Base-by-base conservation (phyloP, 306 rosid genomes). In the Coriaria nepalensis region DNA sequence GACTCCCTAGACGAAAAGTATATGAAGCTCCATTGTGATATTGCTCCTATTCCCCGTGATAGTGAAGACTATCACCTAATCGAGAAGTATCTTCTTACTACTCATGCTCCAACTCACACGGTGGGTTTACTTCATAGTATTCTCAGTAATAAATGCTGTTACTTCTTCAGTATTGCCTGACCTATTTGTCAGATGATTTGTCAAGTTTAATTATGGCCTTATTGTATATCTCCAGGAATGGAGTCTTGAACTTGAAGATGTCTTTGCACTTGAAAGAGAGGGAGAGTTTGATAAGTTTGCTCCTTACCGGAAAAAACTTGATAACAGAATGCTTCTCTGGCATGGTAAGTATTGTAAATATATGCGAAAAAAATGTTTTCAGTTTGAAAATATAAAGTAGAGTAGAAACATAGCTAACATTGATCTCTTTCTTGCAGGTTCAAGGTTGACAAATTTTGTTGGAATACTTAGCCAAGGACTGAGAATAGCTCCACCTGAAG, bases 401-500 rank as follows among this genome's bases (percentile, higher is more conserved):
- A 47, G 14, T 45, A 8, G 52, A 55, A 49, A 45, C 45, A 8
- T 53, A 44, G 60, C 46, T 40, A 38, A 47, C 45, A 12, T 20
- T 3, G 29, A 43, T 15, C 43, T 60, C 33, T 57, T 50, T 34
- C 32, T 54, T 60, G 36, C 45, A 90, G 98, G 98, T 65, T 90
- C 98, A 44, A 75, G 98, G 64, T 39, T 90, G 78, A 85, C 98
- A 10, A 90, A 90, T 57, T 90, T 68, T 65, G 94, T 90, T 33
- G 98, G 98, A 33, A 90, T 90, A 60, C 85, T 90, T 56, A 90
- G 66, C 79, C 95, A 90, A 75, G 98, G 98, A 61, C 78, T 90
- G 44, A 77, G 98, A 79, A 90, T 85, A 50, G 98, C 98, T 48
- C 98, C 96, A 53, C 98, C 98, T 20, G 95, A 90, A 79, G 95